Conservation (phyloP, 2,329 filamentous ascomycete genomes). For the Plenodomus tracheiphilus region DNA sequence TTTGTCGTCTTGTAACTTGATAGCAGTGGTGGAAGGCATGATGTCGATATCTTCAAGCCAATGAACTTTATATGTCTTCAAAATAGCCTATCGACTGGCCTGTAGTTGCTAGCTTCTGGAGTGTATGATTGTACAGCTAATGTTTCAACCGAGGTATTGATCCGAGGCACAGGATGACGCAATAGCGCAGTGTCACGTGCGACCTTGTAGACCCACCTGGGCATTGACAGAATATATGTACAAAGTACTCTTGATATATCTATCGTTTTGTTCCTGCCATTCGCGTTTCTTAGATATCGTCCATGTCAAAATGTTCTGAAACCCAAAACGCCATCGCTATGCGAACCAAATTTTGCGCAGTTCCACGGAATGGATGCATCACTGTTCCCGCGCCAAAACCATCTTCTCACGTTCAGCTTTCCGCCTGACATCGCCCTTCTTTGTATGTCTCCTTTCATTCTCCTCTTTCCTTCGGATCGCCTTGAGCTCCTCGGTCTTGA, state of each 20-base stretch:
- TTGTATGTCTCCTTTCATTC: conserved; percentile 89
- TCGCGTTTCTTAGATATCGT: too few relatives aligned
- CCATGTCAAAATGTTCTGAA: neutral
- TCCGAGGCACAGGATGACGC: conserved; percentile 13
- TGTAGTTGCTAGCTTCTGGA: too few relatives aligned
- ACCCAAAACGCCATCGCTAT: conserved; percentile 40
- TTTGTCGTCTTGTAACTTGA: conserved; percentile 34
- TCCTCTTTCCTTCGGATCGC: conserved; percentile 89
- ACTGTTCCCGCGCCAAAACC: conserved; percentile 71
- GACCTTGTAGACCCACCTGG: too few relatives aligned
- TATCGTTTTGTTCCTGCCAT: too few relatives aligned
- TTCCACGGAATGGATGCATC: conserved; percentile 2
- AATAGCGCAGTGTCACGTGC: conserved; percentile 10
- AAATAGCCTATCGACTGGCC: too few relatives aligned
- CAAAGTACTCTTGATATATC: neutral
- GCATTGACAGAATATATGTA: neutral
- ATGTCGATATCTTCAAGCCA: neutral
- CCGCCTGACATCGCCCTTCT: conserved; percentile 75
- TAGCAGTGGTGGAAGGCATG: conserved; percentile 23
- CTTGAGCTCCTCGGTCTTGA: conserved; percentile 86
- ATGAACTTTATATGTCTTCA: too few relatives aligned
- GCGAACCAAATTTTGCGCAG: conserved; percentile 17
- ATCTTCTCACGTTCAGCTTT: conserved; percentile 90
- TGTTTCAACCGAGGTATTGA: neutral
- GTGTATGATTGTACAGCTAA: too few relatives aligned